Percentiles rank a stretch among this genome's conserved stretches.
Conservation (phyloP, 2,329 filamentous ascomycete species). For the Ophiosphaerella herpotricha region DNA sequence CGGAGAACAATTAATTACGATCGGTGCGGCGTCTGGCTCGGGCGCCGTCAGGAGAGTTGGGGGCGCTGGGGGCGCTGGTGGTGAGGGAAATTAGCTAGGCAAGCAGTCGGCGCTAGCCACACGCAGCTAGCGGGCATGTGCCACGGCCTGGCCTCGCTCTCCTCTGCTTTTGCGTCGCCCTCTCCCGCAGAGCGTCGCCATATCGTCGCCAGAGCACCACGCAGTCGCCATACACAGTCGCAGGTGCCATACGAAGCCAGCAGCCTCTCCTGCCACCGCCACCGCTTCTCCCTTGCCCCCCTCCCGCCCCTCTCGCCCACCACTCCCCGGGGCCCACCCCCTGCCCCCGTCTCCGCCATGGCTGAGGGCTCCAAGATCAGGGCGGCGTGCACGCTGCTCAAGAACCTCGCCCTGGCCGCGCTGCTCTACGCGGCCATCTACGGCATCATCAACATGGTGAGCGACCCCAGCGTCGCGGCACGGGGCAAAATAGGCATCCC, state of each 20-base stretch:
- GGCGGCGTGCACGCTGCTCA: constrained; percentile 45
- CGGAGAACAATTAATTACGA: too few relatives aligned
- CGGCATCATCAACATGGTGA: constrained; percentile 48
- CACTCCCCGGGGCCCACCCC: constrained; percentile 16
- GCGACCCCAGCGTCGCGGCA: constrained; percentile 46
- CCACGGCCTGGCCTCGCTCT: neutral
- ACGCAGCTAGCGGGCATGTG: too few relatives aligned
- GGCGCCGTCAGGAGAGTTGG: too few relatives aligned
- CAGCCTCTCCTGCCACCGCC: neutral
- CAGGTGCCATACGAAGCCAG: too few relatives aligned
- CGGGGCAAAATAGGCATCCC: constrained; percentile 50
- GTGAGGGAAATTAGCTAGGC: too few relatives aligned
- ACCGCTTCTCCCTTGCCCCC: neutral
- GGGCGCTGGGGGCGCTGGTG: too few relatives aligned
- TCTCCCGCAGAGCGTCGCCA: too few relatives aligned
- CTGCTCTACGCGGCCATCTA: constrained; percentile 50
- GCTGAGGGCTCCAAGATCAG: constrained; percentile 38
- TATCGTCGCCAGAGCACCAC: too few relatives aligned
- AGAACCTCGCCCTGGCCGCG: constrained; percentile 51
- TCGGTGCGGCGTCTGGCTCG: too few relatives aligned
- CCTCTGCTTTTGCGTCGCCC: neutral
- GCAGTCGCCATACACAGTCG: too few relatives aligned
- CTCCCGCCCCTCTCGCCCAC: constrained; percentile 15
- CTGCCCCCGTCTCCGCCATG: constrained; percentile 30
- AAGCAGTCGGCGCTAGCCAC: too few relatives aligned